Evolutionary conservation across 768 basidiomycete genomes (phyloP), one percentile per base, ranked within the genome.

Genomic region (Macrocybe gigantea): DNA sequence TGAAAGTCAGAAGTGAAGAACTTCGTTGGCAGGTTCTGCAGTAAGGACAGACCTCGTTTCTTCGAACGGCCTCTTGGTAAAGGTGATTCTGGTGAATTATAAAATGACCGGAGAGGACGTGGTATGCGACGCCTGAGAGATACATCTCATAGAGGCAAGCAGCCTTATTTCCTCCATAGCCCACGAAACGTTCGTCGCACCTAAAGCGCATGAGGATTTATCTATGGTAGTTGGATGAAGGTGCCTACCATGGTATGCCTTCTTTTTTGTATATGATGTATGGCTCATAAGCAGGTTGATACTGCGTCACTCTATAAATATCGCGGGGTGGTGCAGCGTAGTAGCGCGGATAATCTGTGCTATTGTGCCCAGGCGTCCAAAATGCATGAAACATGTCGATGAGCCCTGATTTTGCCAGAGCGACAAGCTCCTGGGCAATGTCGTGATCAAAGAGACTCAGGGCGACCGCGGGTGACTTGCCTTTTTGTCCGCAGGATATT

Each of bases 91-190:
- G 90, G 62, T 93, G 92, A 42, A 93, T 80, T 51, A 94, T 71
- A 58, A 93, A 94, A 63, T 94, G 89, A 62, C 93, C 89, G 8
- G 84, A 71, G 9, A 93, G 75, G 29, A 94, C 88, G 60, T 84
- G 89, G 64, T 82, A 93, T 15, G 82, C 82, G 35, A 92, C 77
- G 2, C 92, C 92, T 9, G 88, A 83, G 6, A 94, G 70, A 66
- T 90, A 91, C 80, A 94, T 88, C 62, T 92, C 92, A 60, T 86
- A 93, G 34, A 93, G 73, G 60, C 92, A 93, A 7, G 93, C 91
- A 1, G 92, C 92, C 63, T 94, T 94, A 71, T 94, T 94, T 1
- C 83, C 89, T 4, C 92, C 92, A 61, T 93, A 93, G 1, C 92
- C 92, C 40, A 92, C 75, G 58, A 94, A 94, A 33, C 90, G 79